Evolutionary conservation across 2,329 filamentous ascomycete species (phyloP), one percentile per base, ranked within the genome.

Genomic region (Cyanodermella asteris): DNA sequence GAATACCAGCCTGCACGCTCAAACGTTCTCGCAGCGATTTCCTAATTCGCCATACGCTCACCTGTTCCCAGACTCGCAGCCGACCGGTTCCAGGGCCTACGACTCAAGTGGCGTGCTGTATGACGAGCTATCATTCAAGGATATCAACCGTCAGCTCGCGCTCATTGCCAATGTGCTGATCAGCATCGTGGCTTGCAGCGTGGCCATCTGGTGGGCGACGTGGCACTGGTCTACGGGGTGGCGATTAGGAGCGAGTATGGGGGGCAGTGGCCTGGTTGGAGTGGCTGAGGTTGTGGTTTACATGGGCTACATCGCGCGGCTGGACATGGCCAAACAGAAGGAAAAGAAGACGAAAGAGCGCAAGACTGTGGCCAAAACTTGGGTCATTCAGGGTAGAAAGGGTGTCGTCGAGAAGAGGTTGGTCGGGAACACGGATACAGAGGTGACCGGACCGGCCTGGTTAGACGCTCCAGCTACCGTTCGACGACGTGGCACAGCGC

Each of bases 151-250:
- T n/a, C 78, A 87, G 40, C 52, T 87, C 28, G 70, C 75, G 20
- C 56, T 94, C 6, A 80, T 94, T 25, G 60, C 91, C 39, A 97
- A 94, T 45, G 80, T 94, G 25, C 52, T 93, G 19, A 59, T 91
- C 26, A 91, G 78, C 25, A 75, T 93, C 26, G 53, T 84, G 3
- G 77, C 82, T 22, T 56, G 54, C n/a, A 53, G 52, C 13, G 50
- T 51, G 27, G 49, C 50, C 15, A 48, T 52, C 3, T 59, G 44
- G 45, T 48, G 7, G 10, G 30, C 25, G 15, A 26, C 29, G 14
- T 25, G 31, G 20, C 33, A 35, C 27, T 35, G 33, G 33, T 34
- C 29, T 23, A 32, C 30, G 18, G 31, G 31, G 6, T 19, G 25
- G n/a, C 26, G 33, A 18, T 32, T 35, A 16, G 33, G 32, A 5